Percentiles rank a stretch among this genome's conserved stretches.
phyloP scores from a whole-genome alignment of 306 rosid genomes.

The Alnus rubra region DNA sequence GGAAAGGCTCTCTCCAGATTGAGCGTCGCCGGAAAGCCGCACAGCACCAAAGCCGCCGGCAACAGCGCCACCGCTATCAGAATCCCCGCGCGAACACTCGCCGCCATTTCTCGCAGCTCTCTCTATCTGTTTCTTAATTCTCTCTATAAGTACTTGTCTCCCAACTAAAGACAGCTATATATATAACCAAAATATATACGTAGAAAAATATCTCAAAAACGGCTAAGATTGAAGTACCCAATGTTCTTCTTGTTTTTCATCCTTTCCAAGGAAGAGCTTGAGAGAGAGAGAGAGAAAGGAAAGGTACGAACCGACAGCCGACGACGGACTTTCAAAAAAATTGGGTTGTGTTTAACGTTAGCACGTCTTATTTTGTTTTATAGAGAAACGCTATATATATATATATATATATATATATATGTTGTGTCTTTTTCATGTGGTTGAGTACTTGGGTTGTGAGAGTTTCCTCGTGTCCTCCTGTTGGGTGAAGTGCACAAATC shows the following conservation, averaged over 20 bases:
- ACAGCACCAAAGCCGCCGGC: constrained; percentile 27
- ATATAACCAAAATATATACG: not conserved
- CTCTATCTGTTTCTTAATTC: no score
- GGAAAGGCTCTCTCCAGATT: constrained; percentile 86
- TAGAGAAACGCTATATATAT: no score
- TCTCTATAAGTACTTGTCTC: not conserved
- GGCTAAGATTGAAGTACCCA: constrained; percentile 8
- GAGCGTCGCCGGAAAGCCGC: constrained; percentile 58
- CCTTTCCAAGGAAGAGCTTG: constrained; percentile 16
- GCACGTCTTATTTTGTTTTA: no score
- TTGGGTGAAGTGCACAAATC: constrained; percentile 18
- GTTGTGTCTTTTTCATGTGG: not conserved
- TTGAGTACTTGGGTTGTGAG: not conserved
- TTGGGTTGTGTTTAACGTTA: constrained; percentile 6
- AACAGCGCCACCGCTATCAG: constrained; percentile 29
- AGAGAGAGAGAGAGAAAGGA: not conserved
- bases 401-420: no score
- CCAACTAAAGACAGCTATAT: not conserved
- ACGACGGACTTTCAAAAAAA: constrained; percentile 36
- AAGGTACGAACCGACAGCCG: constrained; percentile 18
- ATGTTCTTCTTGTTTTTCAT: constrained; percentile 14
- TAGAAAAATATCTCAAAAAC: not conserved
- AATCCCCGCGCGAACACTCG: constrained; percentile 24
- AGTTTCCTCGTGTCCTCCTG: constrained; percentile 1
- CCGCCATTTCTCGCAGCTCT: constrained; percentile 40